A percentile compares a stretch with the other conserved stretches of the same genome.
Conservation (phyloP, 2,329 filamentous ascomycete species). For the Teratosphaeria pseudoeucalypti region DNA sequence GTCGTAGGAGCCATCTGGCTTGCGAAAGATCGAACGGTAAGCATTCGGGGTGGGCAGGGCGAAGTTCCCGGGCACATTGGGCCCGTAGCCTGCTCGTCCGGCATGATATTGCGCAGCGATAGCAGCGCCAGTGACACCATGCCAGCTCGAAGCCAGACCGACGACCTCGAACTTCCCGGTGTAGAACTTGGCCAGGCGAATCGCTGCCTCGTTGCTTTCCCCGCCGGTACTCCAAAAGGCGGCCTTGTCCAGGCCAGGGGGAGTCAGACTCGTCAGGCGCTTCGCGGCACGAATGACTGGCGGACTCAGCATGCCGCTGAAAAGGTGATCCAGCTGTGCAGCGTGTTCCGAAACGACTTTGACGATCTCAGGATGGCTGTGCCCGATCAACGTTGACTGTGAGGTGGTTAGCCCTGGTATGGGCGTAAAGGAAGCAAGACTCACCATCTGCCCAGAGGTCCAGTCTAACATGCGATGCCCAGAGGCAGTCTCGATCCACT, state of each 20-base stretch:
- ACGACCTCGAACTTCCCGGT: constrained; percentile 33
- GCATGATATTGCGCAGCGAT: no score
- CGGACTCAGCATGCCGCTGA: constrained; percentile 48
- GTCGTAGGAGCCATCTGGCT: constrained; percentile 50
- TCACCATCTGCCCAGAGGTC: constrained; percentile 3
- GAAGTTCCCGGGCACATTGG: no score
- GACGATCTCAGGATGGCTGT: no score
- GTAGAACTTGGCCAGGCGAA: constrained; percentile 53
- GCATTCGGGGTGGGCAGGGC: constrained; percentile 33
- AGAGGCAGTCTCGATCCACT: constrained; percentile 8
- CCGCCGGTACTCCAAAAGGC: constrained; percentile 50
- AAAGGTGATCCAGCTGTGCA: constrained; percentile 43
- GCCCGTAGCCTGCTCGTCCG: no score
- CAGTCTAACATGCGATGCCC: constrained; percentile 43
- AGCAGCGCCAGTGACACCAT: no score
- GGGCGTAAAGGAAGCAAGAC: no score
- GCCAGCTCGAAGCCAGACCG: no score
- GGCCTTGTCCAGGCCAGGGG: constrained; percentile 41
- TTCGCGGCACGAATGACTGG: constrained; percentile 48
- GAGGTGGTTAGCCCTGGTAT: no score
- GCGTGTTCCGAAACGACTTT: no score
- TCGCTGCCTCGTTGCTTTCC: constrained; percentile 49
- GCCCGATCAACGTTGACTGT: no score
- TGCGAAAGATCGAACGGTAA: constrained; percentile 52
- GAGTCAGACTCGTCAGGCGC: constrained; percentile 40